Evolutionary conservation across 768 basidiomycete genomes (phyloP).

Genomic region (Pleurotus djamor): DNA sequence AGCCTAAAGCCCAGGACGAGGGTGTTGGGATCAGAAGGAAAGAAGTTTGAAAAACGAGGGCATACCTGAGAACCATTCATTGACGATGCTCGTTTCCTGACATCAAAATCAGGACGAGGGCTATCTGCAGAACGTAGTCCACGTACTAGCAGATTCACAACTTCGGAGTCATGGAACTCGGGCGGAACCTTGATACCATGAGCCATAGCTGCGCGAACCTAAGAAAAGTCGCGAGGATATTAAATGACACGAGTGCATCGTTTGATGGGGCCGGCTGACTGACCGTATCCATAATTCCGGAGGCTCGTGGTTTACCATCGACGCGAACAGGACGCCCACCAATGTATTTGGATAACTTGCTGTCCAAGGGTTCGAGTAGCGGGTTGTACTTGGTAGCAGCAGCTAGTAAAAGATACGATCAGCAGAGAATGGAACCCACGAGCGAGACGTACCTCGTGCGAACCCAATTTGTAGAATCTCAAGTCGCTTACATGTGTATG

Average conservation of each 20-base stretch:
- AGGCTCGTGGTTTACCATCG: constrained; percentile 74
- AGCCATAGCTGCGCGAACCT: constrained; percentile 69
- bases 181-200: constrained; percentile 71
- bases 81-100: constrained; percentile 66
- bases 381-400: constrained; percentile 66
- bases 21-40: constrained; percentile 8
- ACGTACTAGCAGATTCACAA: constrained; percentile 58
- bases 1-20: constrained; percentile 10
- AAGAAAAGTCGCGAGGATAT: background rate
- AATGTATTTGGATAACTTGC: constrained; percentile 65
- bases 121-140: background rate
- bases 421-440: background rate
- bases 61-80: constrained; percentile 76
- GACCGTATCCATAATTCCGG: constrained; percentile 74
- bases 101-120: background rate
- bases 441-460: constrained; percentile 43
- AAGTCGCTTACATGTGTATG: constrained; percentile 63
- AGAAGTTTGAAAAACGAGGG: constrained; percentile 1
- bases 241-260: background rate
- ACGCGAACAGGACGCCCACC: constrained; percentile 68
- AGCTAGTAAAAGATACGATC: too few species aligned
- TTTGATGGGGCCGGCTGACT: constrained; percentile 1
- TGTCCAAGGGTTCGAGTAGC: constrained; percentile 58
- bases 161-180: constrained; percentile 65
- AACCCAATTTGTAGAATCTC: constrained; percentile 62